These are phyloP conservation scores for Xylaria scruposa DNA, from an alignment of 495 filamentous ascomycete genomes.

Conservation along the genomic window DNA sequence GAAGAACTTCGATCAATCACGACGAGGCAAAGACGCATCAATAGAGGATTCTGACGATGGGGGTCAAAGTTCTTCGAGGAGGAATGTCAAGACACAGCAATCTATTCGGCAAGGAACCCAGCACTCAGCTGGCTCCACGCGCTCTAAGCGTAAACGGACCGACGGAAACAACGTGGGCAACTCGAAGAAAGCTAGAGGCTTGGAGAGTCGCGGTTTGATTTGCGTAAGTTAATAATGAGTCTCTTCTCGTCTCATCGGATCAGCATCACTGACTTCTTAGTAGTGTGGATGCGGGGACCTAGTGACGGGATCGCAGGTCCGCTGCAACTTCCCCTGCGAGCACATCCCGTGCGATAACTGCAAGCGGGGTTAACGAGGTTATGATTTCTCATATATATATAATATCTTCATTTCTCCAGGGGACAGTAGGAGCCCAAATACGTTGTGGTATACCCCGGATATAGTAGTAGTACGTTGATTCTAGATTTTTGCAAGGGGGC, in stretches of 20 bases:
- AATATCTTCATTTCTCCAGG: neutral
- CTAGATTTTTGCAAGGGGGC: constrained; percentile 3
- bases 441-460: constrained; percentile 21
- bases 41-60: constrained; percentile 28
- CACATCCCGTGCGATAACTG: constrained; percentile 36
- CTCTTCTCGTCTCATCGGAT: neutral
- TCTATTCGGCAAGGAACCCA: neutral
- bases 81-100: constrained; percentile 6
- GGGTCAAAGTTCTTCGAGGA: neutral
- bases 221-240: constrained; percentile 11
- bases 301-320: constrained; percentile 29
- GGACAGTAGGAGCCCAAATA: neutral
- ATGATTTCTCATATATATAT: neutral
- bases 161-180: constrained; percentile 1
- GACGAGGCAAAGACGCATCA: neutral
- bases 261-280: constrained; percentile 25
- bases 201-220: neutral
- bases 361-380: neutral
- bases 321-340: constrained; percentile 34
- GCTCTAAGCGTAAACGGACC: constrained; percentile 39
- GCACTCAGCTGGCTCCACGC: neutral
- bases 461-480: constrained; percentile 11
- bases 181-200: constrained; percentile 8
- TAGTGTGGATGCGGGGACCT: constrained; percentile 36
- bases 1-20: constrained; percentile 40